Evolutionary conservation across 306 rosid species (phyloP).

Genomic region (Lupinus albus): DNA sequence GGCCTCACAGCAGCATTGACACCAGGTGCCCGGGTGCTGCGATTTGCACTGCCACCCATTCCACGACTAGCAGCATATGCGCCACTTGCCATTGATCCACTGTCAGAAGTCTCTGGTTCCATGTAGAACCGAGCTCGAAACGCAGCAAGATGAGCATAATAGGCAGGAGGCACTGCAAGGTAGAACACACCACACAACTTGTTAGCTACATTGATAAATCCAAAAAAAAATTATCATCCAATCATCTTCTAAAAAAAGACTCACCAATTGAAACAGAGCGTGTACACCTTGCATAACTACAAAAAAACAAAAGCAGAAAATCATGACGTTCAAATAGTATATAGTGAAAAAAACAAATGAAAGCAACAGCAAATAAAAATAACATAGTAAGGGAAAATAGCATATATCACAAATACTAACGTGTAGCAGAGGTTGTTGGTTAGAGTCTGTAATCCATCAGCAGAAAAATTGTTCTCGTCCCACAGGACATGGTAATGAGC

Average conservation of each 20-base stretch:
- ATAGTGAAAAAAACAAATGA: background rate
- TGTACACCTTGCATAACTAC: constrained; percentile 93
- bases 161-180: constrained; percentile 91
- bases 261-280: constrained; percentile 93
- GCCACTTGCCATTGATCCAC: constrained; percentile 87
- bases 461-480: constrained; percentile 95
- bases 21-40: constrained; percentile 68
- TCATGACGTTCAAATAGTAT: background rate
- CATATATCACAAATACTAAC: constrained; percentile 52
- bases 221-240: background rate
- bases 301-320: background rate
- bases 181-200: background rate
- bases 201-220: background rate
- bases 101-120: constrained; percentile 90
- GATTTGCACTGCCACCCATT: constrained; percentile 49
- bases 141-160: constrained; percentile 93
- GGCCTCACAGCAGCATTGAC: constrained; percentile 80
- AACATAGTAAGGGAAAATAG: background rate
- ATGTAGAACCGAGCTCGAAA: constrained; percentile 89
- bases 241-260: constrained; percentile 9
- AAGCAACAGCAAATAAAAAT: background rate
- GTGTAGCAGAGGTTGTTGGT: constrained; percentile 96
- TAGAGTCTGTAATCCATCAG: constrained; percentile 77
- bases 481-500: constrained; percentile 96
- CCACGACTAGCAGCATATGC: constrained; percentile 72